Evolutionary conservation across 2,329 filamentous ascomycete species (phyloP), one percentile per base, ranked within the genome.

Genomic region (Pseudocercospora crystallina): DNA sequence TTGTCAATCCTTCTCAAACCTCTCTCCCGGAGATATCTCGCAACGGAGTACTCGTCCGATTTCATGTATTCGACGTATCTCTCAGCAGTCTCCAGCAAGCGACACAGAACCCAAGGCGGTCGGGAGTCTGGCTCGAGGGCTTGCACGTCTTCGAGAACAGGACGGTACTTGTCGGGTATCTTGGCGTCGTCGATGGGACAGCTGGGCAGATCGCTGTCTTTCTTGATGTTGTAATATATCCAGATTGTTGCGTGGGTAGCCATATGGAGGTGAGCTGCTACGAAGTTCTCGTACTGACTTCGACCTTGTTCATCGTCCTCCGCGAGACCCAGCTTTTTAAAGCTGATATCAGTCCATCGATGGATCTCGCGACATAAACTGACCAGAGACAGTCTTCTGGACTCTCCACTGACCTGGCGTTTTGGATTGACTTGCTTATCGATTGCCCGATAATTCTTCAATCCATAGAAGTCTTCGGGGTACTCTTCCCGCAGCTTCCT

Each of bases 251-350:
- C 15, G 34, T 47, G n/a, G 8, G 33, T 46, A 1, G 43, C 43
- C 43, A 46, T 46, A n/a, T 46, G 36, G 15, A 46, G n/a, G n/a
- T 46, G 43, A 4, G 43, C 44, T 11, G 44, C 44, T 1, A 47
- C 44, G 12, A 47, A 29, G 12, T 40, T 40, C n/a, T 40, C 34
- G 12, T 39, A 39, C 5, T 47, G 44, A 2, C 10, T 29, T 10
- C 44, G 12, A 14, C 34, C 44, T 17, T 29, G 30, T 5, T 12
- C n/a, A 17, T 47, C 44, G 14, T 47, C 26, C 12, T 33, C 35
- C 11, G 14, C 44, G 20, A 47, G 20, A 2, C 43, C 12, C 26
- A 47, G n/a, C 3, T 14, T 39, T 10, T 8, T 30, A n/a, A 47
- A 29, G 35, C 32, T n/a, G 8, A 7, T 10, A 26, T 46, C 43